Evolutionary conservation across 2,329 filamentous ascomycete genomes (phyloP).

Genomic region (Cercospora citrullina): DNA sequence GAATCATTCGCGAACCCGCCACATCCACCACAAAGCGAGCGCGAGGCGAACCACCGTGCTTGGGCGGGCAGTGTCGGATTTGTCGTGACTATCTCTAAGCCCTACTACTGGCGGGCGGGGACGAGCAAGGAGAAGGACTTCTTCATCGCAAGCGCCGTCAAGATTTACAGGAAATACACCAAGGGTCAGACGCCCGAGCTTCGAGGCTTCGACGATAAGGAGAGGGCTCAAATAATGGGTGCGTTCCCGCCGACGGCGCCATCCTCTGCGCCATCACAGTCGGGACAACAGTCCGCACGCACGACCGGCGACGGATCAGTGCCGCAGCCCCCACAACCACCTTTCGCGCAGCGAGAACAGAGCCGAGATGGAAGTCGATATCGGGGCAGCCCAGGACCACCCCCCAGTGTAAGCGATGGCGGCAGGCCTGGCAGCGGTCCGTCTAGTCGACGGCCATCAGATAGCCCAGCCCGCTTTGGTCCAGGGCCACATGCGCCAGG

Average conservation of each 20-base stretch:
- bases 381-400: conserved; percentile 35
- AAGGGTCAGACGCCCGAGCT: conserved; percentile 78
- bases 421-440: conserved; percentile 23
- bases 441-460: conserved; percentile 25
- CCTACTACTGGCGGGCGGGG: conserved; percentile 95
- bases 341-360: conserved; percentile 36
- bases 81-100: conserved; percentile 82
- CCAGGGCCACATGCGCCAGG: conserved; percentile 14
- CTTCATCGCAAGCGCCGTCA: conserved; percentile 93
- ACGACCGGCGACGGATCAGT: conserved; percentile 20
- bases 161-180: conserved; percentile 96
- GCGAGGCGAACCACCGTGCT: conserved; percentile 62
- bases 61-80: conserved; percentile 87
- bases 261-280: conserved; percentile 12
- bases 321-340: conserved; percentile 35
- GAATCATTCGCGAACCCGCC: conserved; percentile 68
- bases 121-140: conserved; percentile 97
- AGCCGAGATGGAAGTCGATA: conserved; percentile 36
- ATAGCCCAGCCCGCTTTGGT: conserved; percentile 26
- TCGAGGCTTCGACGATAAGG: conserved; percentile 76
- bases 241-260: conserved; percentile 25
- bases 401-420: conserved; percentile 31
- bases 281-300: conserved; percentile 1
- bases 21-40: conserved; percentile 53
- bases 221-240: conserved; percentile 73